A percentile compares a stretch with the other conserved stretches of the same genome.
Conservation (phyloP, 495 filamentous ascomycete genomes). For the Penicillium roqueforti region DNA sequence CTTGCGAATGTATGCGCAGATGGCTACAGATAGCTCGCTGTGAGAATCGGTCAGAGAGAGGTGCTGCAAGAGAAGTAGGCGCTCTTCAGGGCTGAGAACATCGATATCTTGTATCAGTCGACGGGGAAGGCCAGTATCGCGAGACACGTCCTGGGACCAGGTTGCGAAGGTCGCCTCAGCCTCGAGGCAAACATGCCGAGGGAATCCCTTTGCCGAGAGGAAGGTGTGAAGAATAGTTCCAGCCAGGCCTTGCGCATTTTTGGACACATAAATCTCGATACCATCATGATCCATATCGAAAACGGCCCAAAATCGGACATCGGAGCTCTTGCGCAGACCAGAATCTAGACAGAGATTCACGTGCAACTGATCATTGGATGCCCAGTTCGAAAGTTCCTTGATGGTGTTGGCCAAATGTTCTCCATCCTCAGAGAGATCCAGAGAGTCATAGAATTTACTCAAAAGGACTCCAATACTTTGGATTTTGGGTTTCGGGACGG, state of each 20-base stretch:
- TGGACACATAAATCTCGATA: slow-evolving; percentile 51
- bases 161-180: slow-evolving; percentile 44
- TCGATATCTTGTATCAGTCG: slow-evolving; percentile 51
- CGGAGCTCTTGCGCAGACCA: slow-evolving; percentile 47
- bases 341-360: slow-evolving; percentile 51
- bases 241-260: slow-evolving; percentile 47
- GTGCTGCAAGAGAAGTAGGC: slow-evolving; percentile 48
- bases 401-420: slow-evolving; percentile 24
- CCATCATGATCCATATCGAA: slow-evolving; percentile 44
- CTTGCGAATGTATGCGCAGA: slow-evolving; percentile 42
- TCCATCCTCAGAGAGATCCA: slow-evolving; percentile 13
- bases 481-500: slow-evolving; percentile 34
- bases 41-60: slow-evolving; percentile 38
- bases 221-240: slow-evolving; percentile 55
- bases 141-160: slow-evolving; percentile 33
- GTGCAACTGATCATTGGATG: slow-evolving; percentile 26
- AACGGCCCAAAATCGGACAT: slow-evolving; percentile 53
- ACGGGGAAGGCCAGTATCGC: slow-evolving; percentile 37
- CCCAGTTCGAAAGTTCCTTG: slow-evolving; percentile 32
- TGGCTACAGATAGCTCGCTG: slow-evolving; percentile 25
- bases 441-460: slow-evolving; percentile 29
- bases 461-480: slow-evolving; percentile 32
- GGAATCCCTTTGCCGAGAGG: slow-evolving; percentile 46
- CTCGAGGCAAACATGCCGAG: slow-evolving; percentile 50
- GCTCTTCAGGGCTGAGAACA: slow-evolving; percentile 49